Conservation (phyloP, 148 eudicot species). For the Rhododendron henanense region DNA sequence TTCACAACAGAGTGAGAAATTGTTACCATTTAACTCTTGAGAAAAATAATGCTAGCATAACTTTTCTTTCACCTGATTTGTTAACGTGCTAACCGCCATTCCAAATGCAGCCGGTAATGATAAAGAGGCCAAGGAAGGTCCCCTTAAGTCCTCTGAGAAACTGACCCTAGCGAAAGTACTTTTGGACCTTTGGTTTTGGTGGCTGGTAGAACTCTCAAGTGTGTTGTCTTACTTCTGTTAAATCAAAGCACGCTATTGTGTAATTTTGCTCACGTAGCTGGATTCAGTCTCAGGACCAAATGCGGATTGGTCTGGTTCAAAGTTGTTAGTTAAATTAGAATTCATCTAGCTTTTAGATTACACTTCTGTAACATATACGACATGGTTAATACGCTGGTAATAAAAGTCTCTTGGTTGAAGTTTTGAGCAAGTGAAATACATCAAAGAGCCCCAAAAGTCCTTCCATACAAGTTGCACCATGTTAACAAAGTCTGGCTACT, state of each 20-base stretch:
- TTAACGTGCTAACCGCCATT: background rate
- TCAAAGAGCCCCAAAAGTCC: background rate
- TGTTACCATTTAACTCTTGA: background rate
- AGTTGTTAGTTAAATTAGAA: background rate
- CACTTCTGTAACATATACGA: background rate
- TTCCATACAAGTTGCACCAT: background rate
- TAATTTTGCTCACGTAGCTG: background rate
- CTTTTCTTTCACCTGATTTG: background rate
- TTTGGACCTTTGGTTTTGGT: background rate
- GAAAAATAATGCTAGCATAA: background rate
- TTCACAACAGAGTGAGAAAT: constrained; percentile 62
- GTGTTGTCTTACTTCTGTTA: background rate
- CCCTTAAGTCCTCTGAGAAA: background rate
- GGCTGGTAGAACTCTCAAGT: background rate
- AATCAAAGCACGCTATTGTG: too few species aligned
- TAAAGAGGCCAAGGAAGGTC: background rate
- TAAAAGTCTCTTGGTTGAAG: background rate
- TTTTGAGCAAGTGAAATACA: background rate
- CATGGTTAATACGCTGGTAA: background rate
- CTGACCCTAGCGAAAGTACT: background rate
- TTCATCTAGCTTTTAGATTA: background rate
- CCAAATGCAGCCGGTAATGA: background rate
- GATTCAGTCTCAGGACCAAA: background rate
- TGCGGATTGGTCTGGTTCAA: background rate
- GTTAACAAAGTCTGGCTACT: background rate